Evolutionary conservation across 495 filamentous ascomycete genomes (phyloP).

Genomic region (Penicillium ochrochloron): DNA sequence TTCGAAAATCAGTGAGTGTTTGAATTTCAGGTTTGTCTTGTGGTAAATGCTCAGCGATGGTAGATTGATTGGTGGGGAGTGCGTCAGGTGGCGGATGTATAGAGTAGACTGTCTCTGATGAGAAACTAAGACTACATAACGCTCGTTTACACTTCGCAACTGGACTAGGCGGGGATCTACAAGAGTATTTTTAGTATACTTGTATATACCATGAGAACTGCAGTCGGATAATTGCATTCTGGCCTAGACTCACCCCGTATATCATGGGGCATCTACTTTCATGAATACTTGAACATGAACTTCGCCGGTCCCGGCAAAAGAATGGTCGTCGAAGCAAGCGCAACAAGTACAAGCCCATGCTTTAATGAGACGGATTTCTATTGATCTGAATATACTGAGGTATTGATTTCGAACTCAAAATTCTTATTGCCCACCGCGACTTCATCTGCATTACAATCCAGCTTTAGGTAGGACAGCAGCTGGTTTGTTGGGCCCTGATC

Average conservation of each 20-base stretch:
- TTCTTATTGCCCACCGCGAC: too few relatives aligned
- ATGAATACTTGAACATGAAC: neutral
- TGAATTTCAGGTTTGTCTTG: neutral
- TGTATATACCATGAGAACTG: neutral
- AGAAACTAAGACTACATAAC: conserved; percentile 26
- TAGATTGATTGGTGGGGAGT: neutral
- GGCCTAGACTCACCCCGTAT: conserved; percentile 13
- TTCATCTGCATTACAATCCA: conserved; percentile 24
- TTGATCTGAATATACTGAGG: too few relatives aligned
- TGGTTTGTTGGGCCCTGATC: conserved; percentile 17
- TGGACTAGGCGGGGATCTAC: conserved; percentile 16
- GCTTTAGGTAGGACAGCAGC: conserved; percentile 26
- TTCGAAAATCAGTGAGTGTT: neutral
- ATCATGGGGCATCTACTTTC: neutral
- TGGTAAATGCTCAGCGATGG: neutral
- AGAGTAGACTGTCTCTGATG: conserved; percentile 15
- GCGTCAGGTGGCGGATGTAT: neutral
- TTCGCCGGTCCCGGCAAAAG: neutral
- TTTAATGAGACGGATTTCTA: too few relatives aligned
- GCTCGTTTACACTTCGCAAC: conserved; percentile 27
- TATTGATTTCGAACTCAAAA: neutral
- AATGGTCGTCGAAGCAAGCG: neutral
- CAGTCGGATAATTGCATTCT: conserved; percentile 31
- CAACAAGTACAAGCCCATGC: neutral
- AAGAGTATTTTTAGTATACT: neutral